Evolutionary conservation across 805 yeast genomes (phyloP).

Genomic region (Saturnispora zaruensis): DNA sequence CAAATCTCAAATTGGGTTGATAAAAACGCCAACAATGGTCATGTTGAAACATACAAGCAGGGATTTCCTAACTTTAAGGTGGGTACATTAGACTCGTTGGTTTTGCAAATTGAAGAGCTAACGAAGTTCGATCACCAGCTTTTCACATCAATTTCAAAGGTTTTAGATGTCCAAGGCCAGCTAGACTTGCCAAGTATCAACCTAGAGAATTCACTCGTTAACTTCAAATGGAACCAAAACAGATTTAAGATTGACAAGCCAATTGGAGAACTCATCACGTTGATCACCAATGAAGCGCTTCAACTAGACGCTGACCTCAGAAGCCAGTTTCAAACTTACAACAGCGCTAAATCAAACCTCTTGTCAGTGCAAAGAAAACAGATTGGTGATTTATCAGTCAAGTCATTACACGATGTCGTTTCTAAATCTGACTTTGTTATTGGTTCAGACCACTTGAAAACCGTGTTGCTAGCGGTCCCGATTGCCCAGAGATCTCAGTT

Average conservation of each 20-base stretch:
- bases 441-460: conserved; percentile 77
- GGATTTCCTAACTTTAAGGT: conserved; percentile 80
- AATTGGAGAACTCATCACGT: conserved; percentile 61
- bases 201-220: conserved; percentile 6
- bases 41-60: conserved; percentile 46
- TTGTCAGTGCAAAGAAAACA: conserved; percentile 87
- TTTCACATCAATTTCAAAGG: conserved; percentile 58
- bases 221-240: conserved; percentile 79
- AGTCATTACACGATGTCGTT: conserved; percentile 84
- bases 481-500: conserved; percentile 52
- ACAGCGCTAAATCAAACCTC: conserved; percentile 73
- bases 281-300: conserved; percentile 67
- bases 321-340: conserved; percentile 64
- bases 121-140: conserved; percentile 75
- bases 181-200: conserved; percentile 20
- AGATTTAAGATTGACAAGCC: conserved; percentile 82
- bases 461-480: conserved; percentile 87
- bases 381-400: conserved; percentile 87
- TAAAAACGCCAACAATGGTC: conserved; percentile 46
- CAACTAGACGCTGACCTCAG: conserved; percentile 81
- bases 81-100: conserved; percentile 88
- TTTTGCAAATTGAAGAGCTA: conserved; percentile 85
- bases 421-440: conserved; percentile 74
- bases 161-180: conserved; percentile 59
- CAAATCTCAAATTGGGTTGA: conserved; percentile 43